These are phyloP conservation scores for Sporothrix pseudoabietina DNA, from an alignment of 2,329 filamentous ascomycete genomes.

Conservation along the genomic window DNA sequence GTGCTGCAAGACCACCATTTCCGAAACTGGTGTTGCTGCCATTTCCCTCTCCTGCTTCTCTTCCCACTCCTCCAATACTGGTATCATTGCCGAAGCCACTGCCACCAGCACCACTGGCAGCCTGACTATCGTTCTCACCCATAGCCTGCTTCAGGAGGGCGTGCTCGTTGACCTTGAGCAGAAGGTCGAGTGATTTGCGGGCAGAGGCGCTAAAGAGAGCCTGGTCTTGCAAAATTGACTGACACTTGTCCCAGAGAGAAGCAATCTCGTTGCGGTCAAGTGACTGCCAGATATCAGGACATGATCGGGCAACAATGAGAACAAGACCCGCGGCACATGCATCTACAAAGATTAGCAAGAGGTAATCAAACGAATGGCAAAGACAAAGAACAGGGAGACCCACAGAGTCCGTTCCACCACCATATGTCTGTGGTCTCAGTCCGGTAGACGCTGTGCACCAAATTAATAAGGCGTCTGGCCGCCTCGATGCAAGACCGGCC, in stretches of 20 bases:
- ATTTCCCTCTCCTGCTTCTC: neutral
- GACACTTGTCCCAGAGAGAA: constrained; percentile 28
- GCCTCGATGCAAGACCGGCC: constrained; percentile 30
- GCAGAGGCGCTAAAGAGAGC: constrained; percentile 29
- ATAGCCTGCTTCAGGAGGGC: constrained; percentile 27
- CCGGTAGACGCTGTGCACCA: constrained; percentile 27
- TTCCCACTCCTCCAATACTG: neutral
- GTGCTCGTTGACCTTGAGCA: constrained; percentile 30
- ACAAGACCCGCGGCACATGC: constrained; percentile 31
- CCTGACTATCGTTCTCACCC: neutral
- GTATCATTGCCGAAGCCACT: neutral
- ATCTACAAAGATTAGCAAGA: constrained; percentile 5
- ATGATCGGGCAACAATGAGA: constrained; percentile 29
- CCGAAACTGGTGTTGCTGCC: neutral
- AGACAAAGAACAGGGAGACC: neutral
- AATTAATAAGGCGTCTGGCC: constrained; percentile 23
- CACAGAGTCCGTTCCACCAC: constrained; percentile 33
- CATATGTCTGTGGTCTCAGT: constrained; percentile 27
- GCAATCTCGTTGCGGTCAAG: constrained; percentile 27
- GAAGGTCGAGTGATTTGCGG: constrained; percentile 28
- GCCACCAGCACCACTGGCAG: neutral
- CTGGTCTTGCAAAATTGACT: constrained; percentile 29
- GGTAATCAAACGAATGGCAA: too few species aligned
- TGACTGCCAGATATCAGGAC: constrained; percentile 27
- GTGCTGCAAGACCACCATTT: neutral